A percentile compares a stretch with the other conserved stretches of the same genome.
Evolutionary conservation across 1,284 basidiomycete species (phyloP).

Genomic region (Lentinula novae-zelandiae): DNA sequence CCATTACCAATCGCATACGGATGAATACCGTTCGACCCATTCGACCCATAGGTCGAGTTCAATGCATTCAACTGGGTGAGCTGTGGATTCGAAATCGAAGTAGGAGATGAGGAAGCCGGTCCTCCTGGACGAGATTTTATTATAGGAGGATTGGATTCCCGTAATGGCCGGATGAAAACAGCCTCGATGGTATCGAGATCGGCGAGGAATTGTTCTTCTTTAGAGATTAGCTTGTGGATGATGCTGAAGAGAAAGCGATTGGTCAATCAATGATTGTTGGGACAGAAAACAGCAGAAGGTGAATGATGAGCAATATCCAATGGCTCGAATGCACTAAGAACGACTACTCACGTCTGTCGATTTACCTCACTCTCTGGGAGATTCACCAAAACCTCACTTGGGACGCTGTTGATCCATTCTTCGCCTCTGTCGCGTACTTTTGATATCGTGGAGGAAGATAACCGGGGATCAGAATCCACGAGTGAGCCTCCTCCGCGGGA

Average conservation of each 20-base stretch:
- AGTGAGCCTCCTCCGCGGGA: constrained; percentile 17
- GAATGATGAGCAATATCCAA: no score
- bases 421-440: constrained; percentile 26
- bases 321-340: background rate
- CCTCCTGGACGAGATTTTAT: background rate
- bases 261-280: background rate
- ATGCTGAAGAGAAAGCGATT: constrained; percentile 45
- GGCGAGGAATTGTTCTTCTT: constrained; percentile 88
- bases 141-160: constrained; percentile 40
- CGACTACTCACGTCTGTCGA: constrained; percentile 66
- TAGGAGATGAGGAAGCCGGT: background rate
- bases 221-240: constrained; percentile 88
- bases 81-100: background rate
- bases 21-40: background rate
- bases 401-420: constrained; percentile 77
- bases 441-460: background rate
- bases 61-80: background rate
- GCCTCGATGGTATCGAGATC: constrained; percentile 86
- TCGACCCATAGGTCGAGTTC: background rate
- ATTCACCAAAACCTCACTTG: constrained; percentile 60
- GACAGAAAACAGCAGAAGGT: background rate
- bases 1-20: background rate
- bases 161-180: constrained; percentile 81
- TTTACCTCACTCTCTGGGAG: constrained; percentile 78
- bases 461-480: constrained; percentile 7